phyloP scores from a whole-genome alignment of 495 filamentous ascomycete genomes.

The Xylaria longipes region DNA sequence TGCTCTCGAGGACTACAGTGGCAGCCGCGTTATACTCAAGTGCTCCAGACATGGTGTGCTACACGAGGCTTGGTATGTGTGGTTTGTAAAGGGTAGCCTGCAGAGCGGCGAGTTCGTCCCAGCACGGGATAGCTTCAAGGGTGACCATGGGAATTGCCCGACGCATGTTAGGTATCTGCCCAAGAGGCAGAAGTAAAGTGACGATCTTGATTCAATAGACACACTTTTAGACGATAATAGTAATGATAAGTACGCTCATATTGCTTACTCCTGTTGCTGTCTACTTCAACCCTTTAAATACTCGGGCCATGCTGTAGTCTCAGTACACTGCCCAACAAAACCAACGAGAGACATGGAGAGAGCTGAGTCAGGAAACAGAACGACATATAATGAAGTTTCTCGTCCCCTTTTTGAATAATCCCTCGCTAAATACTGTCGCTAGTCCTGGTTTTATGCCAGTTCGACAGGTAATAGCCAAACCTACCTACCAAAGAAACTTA shows the following conservation, averaged over 20 bases:
- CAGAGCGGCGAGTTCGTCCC: slow-evolving; percentile 78
- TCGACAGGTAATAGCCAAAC: background rate
- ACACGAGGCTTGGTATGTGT: slow-evolving; percentile 87
- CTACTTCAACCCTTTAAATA: background rate
- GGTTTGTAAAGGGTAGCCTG: slow-evolving; percentile 77
- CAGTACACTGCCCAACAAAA: background rate
- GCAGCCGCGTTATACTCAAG: slow-evolving; percentile 70
- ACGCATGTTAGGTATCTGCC: slow-evolving; percentile 46
- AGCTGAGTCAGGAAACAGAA: background rate
- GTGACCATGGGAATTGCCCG: slow-evolving; percentile 46
- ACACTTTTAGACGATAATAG: background rate
- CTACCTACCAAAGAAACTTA: background rate
- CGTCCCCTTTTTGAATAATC: background rate
- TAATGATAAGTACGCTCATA: background rate
- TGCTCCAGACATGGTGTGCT: slow-evolving; percentile 63
- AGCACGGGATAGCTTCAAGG: slow-evolving; percentile 44
- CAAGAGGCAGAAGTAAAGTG: slow-evolving; percentile 37
- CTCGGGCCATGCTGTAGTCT: background rate
- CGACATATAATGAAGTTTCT: background rate
- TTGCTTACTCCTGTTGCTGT: background rate
- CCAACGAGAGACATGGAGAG: background rate
- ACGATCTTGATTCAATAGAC: background rate
- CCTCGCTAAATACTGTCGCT: background rate
- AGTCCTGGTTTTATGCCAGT: too few species aligned
- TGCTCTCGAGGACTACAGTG: slow-evolving; percentile 68